Base-by-base conservation (phyloP, 2,329 filamentous ascomycete genomes). In the Paecilomyces formosus region DNA sequence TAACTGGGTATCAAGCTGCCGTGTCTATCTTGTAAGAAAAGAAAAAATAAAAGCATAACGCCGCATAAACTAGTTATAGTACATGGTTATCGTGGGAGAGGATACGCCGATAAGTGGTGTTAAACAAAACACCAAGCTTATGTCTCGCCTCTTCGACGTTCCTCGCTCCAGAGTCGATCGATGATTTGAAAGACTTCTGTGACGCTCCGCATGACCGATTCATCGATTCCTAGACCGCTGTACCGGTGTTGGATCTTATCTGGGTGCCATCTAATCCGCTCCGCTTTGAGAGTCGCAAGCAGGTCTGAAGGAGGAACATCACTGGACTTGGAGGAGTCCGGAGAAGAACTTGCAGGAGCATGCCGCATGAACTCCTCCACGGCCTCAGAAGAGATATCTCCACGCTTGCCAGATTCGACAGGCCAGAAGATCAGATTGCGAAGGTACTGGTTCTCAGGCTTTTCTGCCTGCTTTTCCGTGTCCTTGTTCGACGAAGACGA, bases 231-330 rank as follows among this genome's bases (percentile, higher is more conserved):
- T 60, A 84, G 78, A 0, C 83, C 85, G 2, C 91, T 90, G 60
- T 96, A 87, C 56, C 86, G 85, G 76, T 97, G 94, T 78, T 97
- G 91, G 58, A 97, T 89, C 79, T 97, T 99, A 76, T 99, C 94
- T 3, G 94, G 94, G 78, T 99, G 94, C 94, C 94, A 99, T 15
- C 92, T 82, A 18, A 97, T 87, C 55, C 94, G 85, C 78, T 99
- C 94, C 4, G 85, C 78, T 74, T 96, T 96, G 56, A 97, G 79
- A 4, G 82, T 71, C 52, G 81, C 77, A 13, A 75, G 57, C 21
- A 83, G 57, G 58, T 78, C 75, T 5, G 64, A 58, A 24, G 54
- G 28, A 9, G 61, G 64, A 52, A 69, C 60, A n/a, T 61, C 65
- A 22, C 60, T 57, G 24, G 54, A 55, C 30, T 54, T 18, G 28